Evolutionary conservation across 176 grass and related monocot genomes (phyloP).

Genomic region (Paspalum notatum): DNA sequence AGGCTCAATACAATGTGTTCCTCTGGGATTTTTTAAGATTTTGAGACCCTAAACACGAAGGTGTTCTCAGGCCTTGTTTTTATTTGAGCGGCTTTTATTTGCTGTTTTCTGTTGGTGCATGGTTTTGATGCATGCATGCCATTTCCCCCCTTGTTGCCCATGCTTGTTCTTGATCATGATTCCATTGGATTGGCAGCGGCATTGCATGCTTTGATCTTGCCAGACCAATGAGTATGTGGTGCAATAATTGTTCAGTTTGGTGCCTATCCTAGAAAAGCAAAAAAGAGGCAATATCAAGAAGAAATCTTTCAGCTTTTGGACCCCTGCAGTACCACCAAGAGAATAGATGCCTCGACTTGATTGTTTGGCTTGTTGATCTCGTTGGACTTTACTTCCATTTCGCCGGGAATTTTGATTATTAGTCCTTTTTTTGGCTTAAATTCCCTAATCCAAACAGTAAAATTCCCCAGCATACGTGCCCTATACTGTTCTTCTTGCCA

Average conservation of each 20-base stretch:
- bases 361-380: slow-evolving; percentile 46
- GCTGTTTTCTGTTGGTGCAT: too few relatives aligned
- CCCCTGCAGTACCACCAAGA: slow-evolving; percentile 47
- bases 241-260: slow-evolving; percentile 45
- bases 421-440: neutral
- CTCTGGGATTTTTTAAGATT: neutral
- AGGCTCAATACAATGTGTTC: slow-evolving; percentile 6
- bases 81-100: too few relatives aligned
- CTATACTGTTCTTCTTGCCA: slow-evolving; percentile 36
- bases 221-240: slow-evolving; percentile 22
- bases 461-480: slow-evolving; percentile 40
- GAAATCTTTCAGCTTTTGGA: slow-evolving; percentile 56
- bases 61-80: slow-evolving; percentile 7
- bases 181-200: slow-evolving; percentile 18
- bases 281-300: slow-evolving; percentile 45
- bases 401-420: slow-evolving; percentile 22
- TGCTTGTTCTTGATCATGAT: slow-evolving; percentile 44
- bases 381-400: slow-evolving; percentile 42
- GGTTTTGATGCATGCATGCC: neutral
- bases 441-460: slow-evolving; percentile 44
- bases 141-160: neutral
- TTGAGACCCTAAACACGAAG: neutral
- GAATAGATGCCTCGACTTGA: slow-evolving; percentile 62
- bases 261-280: slow-evolving; percentile 49
- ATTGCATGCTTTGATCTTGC: slow-evolving; percentile 23